Percentiles rank a stretch among this genome's conserved stretches.
These are phyloP conservation scores for Leishmania amazonensis DNA, from an alignment of 208 protist species.

Conservation along the genomic window DNA sequence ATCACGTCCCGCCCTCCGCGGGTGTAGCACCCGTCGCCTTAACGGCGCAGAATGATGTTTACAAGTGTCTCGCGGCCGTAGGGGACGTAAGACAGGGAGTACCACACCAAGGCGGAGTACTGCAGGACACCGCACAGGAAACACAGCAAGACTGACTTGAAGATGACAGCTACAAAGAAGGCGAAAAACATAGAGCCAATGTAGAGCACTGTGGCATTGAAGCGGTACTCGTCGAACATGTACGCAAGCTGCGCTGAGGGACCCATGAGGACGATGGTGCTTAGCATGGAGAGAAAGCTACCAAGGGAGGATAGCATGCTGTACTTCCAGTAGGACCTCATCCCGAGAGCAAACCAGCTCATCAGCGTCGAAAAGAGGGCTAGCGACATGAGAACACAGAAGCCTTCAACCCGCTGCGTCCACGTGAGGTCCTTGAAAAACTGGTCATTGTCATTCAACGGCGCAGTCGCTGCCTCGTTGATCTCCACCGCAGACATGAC, in stretches of 20 bases:
- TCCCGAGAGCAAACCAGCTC: slow-evolving; percentile 81
- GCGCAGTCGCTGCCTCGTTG: slow-evolving; percentile 29
- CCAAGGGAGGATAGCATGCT: slow-evolving; percentile 74
- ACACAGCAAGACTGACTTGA: slow-evolving; percentile 69
- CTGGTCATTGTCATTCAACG: slow-evolving; percentile 59
- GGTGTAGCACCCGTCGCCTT: not conserved
- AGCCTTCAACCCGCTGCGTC: slow-evolving; percentile 82
- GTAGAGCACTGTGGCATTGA: slow-evolving; percentile 68
- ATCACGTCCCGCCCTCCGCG: not conserved
- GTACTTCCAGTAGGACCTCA: slow-evolving; percentile 89
- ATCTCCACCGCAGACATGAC: slow-evolving; percentile 32
- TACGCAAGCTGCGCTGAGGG: slow-evolving; percentile 77
- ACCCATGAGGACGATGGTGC: slow-evolving; percentile 89
- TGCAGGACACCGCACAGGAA: slow-evolving; percentile 76
- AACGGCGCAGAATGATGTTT: slow-evolving; percentile 43
- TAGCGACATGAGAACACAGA: slow-evolving; percentile 75
- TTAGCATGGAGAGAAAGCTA: slow-evolving; percentile 74
- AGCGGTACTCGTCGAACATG: slow-evolving; percentile 92
- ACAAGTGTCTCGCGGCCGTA: slow-evolving; percentile 76
- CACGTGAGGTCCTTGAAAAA: slow-evolving; percentile 75
- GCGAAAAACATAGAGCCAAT: slow-evolving; percentile 72
- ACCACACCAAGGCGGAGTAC: slow-evolving; percentile 87
- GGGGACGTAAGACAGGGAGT: slow-evolving; percentile 91
- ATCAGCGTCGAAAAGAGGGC: slow-evolving; percentile 77
- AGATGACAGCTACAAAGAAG: slow-evolving; percentile 66